These are phyloP conservation scores for Isabelozyma rhagii DNA, from an alignment of 805 yeast species.

Conservation along the genomic window DNA sequence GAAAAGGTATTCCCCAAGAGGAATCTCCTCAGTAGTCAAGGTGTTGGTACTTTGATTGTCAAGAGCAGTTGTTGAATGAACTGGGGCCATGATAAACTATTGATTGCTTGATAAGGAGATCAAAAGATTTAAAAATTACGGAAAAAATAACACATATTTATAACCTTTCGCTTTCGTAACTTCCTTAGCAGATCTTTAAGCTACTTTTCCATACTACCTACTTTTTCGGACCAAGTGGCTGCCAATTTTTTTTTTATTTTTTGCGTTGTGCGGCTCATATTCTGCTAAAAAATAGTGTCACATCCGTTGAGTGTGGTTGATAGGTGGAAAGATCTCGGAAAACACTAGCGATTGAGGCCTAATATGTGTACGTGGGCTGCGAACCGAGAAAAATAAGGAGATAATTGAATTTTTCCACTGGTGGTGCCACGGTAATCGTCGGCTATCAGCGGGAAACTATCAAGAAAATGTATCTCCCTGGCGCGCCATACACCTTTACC, in stretches of 20 bases:
- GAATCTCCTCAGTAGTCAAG: constrained; percentile 19
- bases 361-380: too few species aligned
- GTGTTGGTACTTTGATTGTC: background rate
- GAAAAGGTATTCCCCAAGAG: constrained; percentile 66
- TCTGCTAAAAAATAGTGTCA: too few species aligned
- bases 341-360: too few species aligned
- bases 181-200: background rate
- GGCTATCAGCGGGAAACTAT: too few species aligned
- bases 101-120: background rate
- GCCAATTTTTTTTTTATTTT: background rate
- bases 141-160: background rate
- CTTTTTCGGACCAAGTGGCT: background rate
- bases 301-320: too few species aligned
- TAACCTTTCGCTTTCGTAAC: background rate
- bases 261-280: background rate
- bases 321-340: too few species aligned
- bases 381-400: too few species aligned
- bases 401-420: too few species aligned
- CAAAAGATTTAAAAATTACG: background rate
- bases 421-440: too few species aligned
- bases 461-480: too few species aligned
- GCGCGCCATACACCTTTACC: too few species aligned
- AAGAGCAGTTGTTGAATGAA: background rate
- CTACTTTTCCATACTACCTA: background rate
- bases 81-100: background rate